A percentile compares a stretch with the other conserved stretches of the same genome.
Evolutionary conservation across 345 rosid species (phyloP).

Genomic region (Lepidium sativum): DNA sequence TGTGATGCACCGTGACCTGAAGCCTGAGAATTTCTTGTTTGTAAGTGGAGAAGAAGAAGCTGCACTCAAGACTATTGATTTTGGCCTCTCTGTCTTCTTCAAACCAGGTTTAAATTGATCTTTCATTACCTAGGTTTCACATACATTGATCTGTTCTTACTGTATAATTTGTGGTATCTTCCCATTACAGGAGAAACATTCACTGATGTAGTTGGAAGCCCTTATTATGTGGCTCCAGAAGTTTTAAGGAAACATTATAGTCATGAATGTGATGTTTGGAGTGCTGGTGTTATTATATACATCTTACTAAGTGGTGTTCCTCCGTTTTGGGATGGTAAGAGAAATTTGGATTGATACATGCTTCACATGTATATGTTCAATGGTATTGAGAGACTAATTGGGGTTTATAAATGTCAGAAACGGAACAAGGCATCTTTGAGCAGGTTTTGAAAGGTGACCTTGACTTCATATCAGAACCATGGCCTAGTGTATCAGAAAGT

Average conservation of each 20-base stretch:
- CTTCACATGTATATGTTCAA: neutral
- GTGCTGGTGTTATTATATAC: constrained; percentile 92
- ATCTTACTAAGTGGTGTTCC: constrained; percentile 89
- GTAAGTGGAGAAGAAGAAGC: constrained; percentile 60
- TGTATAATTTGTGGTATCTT: neutral
- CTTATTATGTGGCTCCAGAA: constrained; percentile 98
- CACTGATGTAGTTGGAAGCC: constrained; percentile 90
- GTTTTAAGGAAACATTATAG: constrained; percentile 81
- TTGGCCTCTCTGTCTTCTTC: constrained; percentile 91
- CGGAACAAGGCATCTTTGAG: constrained; percentile 95
- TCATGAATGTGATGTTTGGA: constrained; percentile 93
- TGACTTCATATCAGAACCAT: constrained; percentile 89
- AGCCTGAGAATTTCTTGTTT: constrained; percentile 96
- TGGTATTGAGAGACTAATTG: constrained; percentile 14
- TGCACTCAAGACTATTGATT: constrained; percentile 74
- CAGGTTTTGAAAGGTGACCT: constrained; percentile 90
- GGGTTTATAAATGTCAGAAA: constrained; percentile 42
- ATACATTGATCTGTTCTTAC: neutral
- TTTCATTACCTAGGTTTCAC: neutral
- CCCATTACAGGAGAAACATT: constrained; percentile 59
- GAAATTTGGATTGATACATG: neutral
- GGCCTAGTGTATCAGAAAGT: constrained; percentile 84
- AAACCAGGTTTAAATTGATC: constrained; percentile 44
- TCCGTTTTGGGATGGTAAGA: constrained; percentile 97
- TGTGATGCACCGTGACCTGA: constrained; percentile 93